These are phyloP conservation scores for Sistotremastrum niveocremeum DNA, from an alignment of 768 basidiomycete species.

Conservation along the genomic window DNA sequence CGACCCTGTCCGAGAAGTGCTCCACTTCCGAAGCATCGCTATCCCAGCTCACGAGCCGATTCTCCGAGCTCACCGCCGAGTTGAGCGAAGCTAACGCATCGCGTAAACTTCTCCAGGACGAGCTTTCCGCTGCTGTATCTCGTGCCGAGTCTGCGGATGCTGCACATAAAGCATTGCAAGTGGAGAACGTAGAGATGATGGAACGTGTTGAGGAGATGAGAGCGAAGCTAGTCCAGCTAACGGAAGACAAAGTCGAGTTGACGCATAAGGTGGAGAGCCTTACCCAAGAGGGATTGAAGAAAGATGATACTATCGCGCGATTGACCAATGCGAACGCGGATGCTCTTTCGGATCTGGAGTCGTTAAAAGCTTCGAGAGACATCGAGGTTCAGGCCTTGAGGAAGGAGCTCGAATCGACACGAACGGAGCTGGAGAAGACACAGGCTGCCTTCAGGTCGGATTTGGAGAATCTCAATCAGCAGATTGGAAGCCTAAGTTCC, in stretches of 20 bases:
- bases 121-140: conserved; percentile 46
- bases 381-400: conserved; percentile 34
- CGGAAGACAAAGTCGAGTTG: conserved; percentile 54
- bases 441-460: conserved; percentile 50
- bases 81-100: conserved; percentile 39
- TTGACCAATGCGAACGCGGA: conserved; percentile 50
- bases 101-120: conserved; percentile 31
- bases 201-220: conserved; percentile 76
- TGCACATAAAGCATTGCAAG: conserved; percentile 57
- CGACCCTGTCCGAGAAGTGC: conserved; percentile 34
- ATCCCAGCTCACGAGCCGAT: conserved; percentile 42
- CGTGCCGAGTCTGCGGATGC: conserved; percentile 67
- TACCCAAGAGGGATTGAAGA: conserved; percentile 37
- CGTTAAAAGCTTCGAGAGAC: conserved; percentile 30
- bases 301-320: conserved; percentile 44
- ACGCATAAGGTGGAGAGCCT: conserved; percentile 48
- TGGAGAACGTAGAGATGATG: conserved; percentile 68
- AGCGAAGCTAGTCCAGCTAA: conserved; percentile 73
- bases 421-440: conserved; percentile 49
- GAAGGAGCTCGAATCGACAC: conserved; percentile 35
- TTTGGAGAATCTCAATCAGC: conserved; percentile 24
- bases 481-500: too few species aligned
- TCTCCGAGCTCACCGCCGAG: conserved; percentile 37
- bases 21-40: conserved; percentile 32
- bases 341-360: conserved; percentile 34